Evolutionary conservation across 2,329 filamentous ascomycete genomes (phyloP).

Genomic region (Fusarium marasasianum): DNA sequence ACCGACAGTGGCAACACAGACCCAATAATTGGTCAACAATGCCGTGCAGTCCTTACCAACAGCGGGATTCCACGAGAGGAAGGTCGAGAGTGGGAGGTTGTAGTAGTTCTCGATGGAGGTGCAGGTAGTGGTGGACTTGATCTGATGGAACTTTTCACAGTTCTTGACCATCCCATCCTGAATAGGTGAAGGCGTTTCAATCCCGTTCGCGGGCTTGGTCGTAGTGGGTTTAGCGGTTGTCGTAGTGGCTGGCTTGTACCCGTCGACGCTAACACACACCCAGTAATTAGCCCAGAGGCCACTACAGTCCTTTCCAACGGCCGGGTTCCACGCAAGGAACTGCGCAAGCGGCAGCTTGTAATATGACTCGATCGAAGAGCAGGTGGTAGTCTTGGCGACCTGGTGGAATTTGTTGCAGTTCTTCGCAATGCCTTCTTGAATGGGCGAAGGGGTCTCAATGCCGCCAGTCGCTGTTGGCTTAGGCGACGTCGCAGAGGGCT

Average conservation of each 20-base stretch:
- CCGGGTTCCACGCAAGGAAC: neutral
- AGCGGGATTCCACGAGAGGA: neutral
- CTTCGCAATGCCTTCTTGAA: neutral
- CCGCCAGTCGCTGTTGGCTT: neutral
- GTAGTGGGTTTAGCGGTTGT: neutral
- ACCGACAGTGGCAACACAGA: neutral
- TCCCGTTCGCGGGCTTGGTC: neutral
- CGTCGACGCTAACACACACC: neutral
- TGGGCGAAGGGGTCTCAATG: neutral
- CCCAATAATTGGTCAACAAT: neutral
- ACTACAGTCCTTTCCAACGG: neutral
- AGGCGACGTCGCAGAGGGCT: neutral
- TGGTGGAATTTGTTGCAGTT: conserved; percentile 22
- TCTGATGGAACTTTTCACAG: neutral
- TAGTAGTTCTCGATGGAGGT: neutral
- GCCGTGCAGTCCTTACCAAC: neutral
- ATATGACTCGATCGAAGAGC: conserved; percentile 36
- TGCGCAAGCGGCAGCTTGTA: neutral
- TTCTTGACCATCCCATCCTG: neutral
- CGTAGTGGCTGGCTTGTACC: neutral
- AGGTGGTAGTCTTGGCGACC: conserved; percentile 37
- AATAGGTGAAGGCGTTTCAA: neutral
- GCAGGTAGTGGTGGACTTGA: neutral
- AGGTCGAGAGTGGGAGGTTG: neutral
- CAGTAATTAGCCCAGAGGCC: neutral